phyloP scores from a whole-genome alignment of 78 protist genomes.

The Cavenderia fasciculata region DNA sequence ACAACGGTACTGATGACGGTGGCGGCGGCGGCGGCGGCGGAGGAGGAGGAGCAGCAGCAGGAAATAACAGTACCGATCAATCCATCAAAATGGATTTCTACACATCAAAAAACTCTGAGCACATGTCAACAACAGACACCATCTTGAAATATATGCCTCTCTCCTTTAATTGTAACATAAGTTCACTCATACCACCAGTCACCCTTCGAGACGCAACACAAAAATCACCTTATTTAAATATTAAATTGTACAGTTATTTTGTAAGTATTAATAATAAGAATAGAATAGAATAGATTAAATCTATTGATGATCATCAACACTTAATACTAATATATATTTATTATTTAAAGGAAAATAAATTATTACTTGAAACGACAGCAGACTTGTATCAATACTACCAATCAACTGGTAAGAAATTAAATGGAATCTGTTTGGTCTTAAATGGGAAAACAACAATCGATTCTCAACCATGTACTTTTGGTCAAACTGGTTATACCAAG shows the following conservation, averaged over 20 bases:
- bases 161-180: conserved; percentile 2
- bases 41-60: background rate
- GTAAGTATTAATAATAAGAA: too few relatives aligned
- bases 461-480: conserved; percentile 35
- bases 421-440: conserved; percentile 2
- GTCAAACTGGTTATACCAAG: background rate
- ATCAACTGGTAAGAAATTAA: background rate
- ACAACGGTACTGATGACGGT: background rate
- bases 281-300: too few relatives aligned
- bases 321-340: too few relatives aligned
- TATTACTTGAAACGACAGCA: too few relatives aligned
- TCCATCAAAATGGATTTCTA: background rate
- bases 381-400: background rate
- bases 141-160: conserved; percentile 29
- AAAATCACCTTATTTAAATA: background rate
- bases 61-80: background rate
- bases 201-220: background rate
- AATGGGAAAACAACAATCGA: background rate
- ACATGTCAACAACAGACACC: conserved; percentile 22
- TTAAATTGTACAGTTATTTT: background rate
- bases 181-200: conserved; percentile 9
- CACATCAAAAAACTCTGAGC: background rate
- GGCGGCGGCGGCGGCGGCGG: background rate
- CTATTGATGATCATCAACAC: too few relatives aligned
- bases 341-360: too few relatives aligned